Base-by-base conservation (phyloP, 2,329 filamentous ascomycete genomes). In the Fusarium sp. region DNA sequence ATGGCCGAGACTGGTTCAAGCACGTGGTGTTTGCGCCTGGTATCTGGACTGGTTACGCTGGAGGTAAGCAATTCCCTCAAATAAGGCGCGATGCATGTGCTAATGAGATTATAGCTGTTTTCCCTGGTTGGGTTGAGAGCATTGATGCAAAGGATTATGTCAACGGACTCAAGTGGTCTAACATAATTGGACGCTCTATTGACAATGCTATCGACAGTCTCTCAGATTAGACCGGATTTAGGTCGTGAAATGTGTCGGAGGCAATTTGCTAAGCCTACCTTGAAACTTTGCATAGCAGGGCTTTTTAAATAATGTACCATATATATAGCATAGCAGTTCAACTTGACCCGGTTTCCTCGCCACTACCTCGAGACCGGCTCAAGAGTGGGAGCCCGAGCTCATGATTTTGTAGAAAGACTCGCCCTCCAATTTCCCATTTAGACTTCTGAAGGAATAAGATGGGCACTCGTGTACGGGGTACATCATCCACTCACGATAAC, bases 11-110 rank as follows among this genome's bases (percentile, higher is more conserved):
- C 21, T 97, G 93, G 93, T 98, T 94, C 79, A 97, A 97, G 79
- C 94, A 97, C 70, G 89, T 97, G 3, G 90, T 97, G 1, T 97
- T 96, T 76, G 93, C 93, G 1, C 93, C 93, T 0, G 93, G 93
- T 0, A 74, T 94, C 43, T 96, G 93, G 92, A 97, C 92, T 0
- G 93, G 93, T 0, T 97, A 97, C 75, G 81, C 92, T 0, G 93
- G 93, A 71, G 84, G 86, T 88, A 70, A 76, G 82, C 77, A 13
- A 44, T 32, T 14, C 9, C 8, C 43, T 4, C 2, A 6, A 9
- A 11, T 29, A 11, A 17, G 21, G 9, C 4, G 15, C n/a, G 8
- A 15, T 8, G 4, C 29, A 9, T 7, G 6, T 14, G n/a, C 57
- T 65, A 41, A 63, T 27, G 15, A 7, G 4, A 1, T 14, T 17